These are phyloP conservation scores for Cicer arietinum DNA, from an alignment of 306 rosid species.

Conservation along the genomic window DNA sequence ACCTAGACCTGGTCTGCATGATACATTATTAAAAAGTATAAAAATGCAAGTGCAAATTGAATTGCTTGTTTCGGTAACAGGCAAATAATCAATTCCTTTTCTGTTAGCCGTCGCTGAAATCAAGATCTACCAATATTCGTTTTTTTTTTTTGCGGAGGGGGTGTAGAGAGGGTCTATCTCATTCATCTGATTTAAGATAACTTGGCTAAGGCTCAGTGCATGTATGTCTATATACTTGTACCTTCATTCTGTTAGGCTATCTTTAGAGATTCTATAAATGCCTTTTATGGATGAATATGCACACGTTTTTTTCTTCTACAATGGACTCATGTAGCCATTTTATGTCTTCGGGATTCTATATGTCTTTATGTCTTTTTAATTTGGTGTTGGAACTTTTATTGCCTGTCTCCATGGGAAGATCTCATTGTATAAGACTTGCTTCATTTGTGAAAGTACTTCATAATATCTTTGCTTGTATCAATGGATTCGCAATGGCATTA, in stretches of 20 bases:
- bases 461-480: slow-evolving; percentile 38
- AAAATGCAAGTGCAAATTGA: slow-evolving; percentile 28
- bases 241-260: slow-evolving; percentile 9
- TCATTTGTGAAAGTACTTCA: slow-evolving; percentile 21
- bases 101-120: slow-evolving; percentile 33
- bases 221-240: slow-evolving; percentile 18
- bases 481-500: slow-evolving; percentile 44
- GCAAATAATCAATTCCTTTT: slow-evolving; percentile 27
- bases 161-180: slow-evolving; percentile 11
- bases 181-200: slow-evolving; percentile 35
- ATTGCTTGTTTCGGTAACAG: slow-evolving; percentile 13
- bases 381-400: slow-evolving; percentile 34
- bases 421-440: slow-evolving; percentile 31
- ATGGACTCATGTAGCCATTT: slow-evolving; percentile 9
- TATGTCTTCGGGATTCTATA: neutral
- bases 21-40: neutral
- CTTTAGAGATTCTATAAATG: slow-evolving; percentile 12
- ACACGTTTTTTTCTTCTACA: slow-evolving; percentile 5
- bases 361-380: slow-evolving; percentile 24
- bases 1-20: slow-evolving; percentile 14
- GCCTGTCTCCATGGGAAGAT: slow-evolving; percentile 28
- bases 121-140: slow-evolving; percentile 29
- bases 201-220: slow-evolving; percentile 16
- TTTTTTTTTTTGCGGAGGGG: neutral
- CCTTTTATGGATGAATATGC: slow-evolving; percentile 33